Evolutionary conservation across 1,139 yeast genomes (phyloP), one percentile per base, ranked within the genome.

Genomic region (Geotrichum restrictum): DNA sequence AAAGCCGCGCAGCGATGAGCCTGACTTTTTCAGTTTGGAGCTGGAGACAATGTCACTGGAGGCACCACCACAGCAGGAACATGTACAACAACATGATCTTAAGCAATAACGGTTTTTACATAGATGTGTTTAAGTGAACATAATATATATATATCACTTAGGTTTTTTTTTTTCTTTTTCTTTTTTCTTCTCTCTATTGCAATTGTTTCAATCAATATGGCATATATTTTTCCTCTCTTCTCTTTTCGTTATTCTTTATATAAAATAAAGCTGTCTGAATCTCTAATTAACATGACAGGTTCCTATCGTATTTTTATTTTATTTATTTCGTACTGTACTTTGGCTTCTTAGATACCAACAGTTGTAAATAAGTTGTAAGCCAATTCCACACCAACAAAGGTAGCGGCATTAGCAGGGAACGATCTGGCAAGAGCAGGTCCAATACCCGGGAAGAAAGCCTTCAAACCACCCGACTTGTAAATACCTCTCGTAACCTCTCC

Each of bases 391-490:
- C 98, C 98, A 45, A 89, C 79, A 74, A 93, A 93, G 2, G 98
- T 91, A 19, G 98, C 98, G 18, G 98, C 98, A 69, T 93, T 93
- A 22, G 98, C 97, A 2, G 98, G 98, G 86, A 93, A 91, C 27
- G 96, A 85, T 69, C 98, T 81, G 42, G 89, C 81, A 64, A 93
- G 75, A 1, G 98, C 98, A 11, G 98, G 98, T 0, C 96, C 98
- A 32, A 93, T 78, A 56, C 98, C 98, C 1, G 98, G 98, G 88
- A 89, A 93, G 74, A 93, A 93, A 0, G 95, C 96, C 68, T 83
- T 85, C 61, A 89, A 60, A 27, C 98, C 98, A 41, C 93, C 94
- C 58, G 80, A 78, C 29, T 76, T 67, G 66, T 80, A 79, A 63
- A 91, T 76, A 61, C 78, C 68, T 57, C 74, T 74, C 10, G 96